phyloP scores from a whole-genome alignment of 306 rosid species.

The Corylus avellana region DNA sequence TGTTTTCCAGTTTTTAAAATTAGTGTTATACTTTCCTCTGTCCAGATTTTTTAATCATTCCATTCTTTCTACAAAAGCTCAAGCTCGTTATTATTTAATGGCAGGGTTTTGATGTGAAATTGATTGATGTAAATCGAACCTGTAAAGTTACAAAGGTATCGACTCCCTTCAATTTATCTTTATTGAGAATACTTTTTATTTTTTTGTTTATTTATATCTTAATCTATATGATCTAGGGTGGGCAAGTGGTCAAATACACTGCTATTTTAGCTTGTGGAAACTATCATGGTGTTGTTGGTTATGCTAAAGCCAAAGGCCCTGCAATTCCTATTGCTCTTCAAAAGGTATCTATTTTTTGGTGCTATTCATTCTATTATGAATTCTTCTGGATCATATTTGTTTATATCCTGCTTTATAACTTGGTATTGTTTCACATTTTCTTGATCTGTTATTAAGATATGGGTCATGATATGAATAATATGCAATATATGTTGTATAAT shows the following conservation, averaged over 20 bases:
- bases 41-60: neutral
- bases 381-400: conserved; percentile 1
- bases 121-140: conserved; percentile 87
- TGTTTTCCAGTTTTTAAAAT: neutral
- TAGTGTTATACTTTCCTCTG: neutral
- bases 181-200: neutral
- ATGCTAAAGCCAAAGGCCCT: conserved; percentile 95
- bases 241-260: conserved; percentile 79
- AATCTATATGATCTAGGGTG: conserved; percentile 57
- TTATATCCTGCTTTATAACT: neutral
- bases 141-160: conserved; percentile 93
- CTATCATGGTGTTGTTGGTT: conserved; percentile 85
- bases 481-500: neutral
- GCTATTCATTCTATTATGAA: conserved; percentile 11
- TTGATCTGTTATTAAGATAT: neutral
- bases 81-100: conserved; percentile 19
- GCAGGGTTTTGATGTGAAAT: conserved; percentile 90
- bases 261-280: conserved; percentile 94
- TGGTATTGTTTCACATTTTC: neutral
- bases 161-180: conserved; percentile 15
- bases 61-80: conserved; percentile 6
- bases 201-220: conserved; percentile 29
- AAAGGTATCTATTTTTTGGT: conserved; percentile 55
- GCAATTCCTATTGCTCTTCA: conserved; percentile 77
- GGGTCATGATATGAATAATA: neutral